These are phyloP conservation scores for Pichia rugopelliculosa DNA, from an alignment of 805 yeast species.

Conservation along the genomic window DNA sequence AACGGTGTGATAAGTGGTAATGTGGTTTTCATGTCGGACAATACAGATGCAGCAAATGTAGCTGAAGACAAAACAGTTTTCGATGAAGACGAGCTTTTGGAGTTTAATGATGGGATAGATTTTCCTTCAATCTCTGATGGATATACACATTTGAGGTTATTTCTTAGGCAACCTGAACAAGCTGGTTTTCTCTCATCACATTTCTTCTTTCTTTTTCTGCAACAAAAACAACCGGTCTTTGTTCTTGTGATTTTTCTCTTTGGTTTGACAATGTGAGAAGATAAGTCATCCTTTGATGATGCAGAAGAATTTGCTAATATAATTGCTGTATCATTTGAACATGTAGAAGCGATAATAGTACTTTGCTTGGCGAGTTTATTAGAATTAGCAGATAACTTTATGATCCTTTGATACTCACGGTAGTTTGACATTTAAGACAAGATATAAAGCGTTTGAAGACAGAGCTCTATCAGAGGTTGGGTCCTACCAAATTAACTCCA, in stretches of 20 bases:
- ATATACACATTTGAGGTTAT: constrained; percentile 29
- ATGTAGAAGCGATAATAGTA: neutral
- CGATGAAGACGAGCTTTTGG: neutral
- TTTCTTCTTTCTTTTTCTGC: constrained; percentile 33
- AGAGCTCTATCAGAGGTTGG: too few species aligned
- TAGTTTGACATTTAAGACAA: constrained; percentile 22
- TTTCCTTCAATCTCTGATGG: constrained; percentile 21
- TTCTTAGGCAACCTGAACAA: constrained; percentile 31
- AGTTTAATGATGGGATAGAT: neutral
- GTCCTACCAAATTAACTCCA: too few species aligned
- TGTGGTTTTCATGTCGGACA: constrained; percentile 7
- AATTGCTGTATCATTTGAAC: neutral
- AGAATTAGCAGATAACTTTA: constrained; percentile 16
- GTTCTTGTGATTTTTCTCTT: constrained; percentile 29
- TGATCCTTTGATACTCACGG: constrained; percentile 28
- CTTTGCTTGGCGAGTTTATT: neutral
- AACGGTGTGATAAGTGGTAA: constrained; percentile 2
- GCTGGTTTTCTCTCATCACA: constrained; percentile 30
- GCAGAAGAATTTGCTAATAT: neutral
- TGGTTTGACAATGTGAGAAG: constrained; percentile 5
- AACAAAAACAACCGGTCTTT: constrained; percentile 33
- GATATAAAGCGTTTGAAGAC: neutral
- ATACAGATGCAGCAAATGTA: constrained; percentile 5
- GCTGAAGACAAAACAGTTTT: constrained; percentile 6
- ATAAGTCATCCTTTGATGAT: neutral